Percentiles rank a stretch among this genome's conserved stretches.
Evolutionary conservation across 257 asterid species (phyloP).

Genomic region (Marsdenia floribunda): DNA sequence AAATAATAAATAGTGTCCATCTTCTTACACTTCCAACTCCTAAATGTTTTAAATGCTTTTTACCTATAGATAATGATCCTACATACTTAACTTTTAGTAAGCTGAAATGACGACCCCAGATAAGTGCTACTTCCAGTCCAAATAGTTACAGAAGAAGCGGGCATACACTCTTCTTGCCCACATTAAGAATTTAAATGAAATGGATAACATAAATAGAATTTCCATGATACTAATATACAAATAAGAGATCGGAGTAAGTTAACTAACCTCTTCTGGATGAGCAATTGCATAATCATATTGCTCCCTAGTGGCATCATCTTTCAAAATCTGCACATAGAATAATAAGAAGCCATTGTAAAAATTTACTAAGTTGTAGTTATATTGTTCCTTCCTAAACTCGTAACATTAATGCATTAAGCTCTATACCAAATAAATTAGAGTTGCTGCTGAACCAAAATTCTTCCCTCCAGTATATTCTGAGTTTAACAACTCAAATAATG

Average conservation of each 20-base stretch:
- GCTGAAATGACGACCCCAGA: background rate
- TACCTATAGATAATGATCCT: background rate
- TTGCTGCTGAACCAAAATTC: background rate
- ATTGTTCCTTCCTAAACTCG: background rate
- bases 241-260: background rate
- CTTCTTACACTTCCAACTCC: background rate
- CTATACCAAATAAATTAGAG: background rate
- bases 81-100: background rate
- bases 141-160: background rate
- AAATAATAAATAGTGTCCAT: too few species aligned
- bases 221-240: background rate
- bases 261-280: conserved; percentile 91
- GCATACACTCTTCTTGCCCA: background rate
- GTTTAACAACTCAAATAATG: background rate
- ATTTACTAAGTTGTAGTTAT: too few species aligned
- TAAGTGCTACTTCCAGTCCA: background rate
- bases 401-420: background rate
- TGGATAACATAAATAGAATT: background rate
- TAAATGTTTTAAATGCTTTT: background rate
- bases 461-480: background rate
- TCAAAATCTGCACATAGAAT: conserved; percentile 58
- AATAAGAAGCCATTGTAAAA: conserved; percentile 15
- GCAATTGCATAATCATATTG: conserved; percentile 96
- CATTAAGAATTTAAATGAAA: background rate
- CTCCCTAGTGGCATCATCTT: conserved; percentile 92